Conservation (phyloP, 371 early-diverging fungal genomes). For the Mortierella polycephala region DNA sequence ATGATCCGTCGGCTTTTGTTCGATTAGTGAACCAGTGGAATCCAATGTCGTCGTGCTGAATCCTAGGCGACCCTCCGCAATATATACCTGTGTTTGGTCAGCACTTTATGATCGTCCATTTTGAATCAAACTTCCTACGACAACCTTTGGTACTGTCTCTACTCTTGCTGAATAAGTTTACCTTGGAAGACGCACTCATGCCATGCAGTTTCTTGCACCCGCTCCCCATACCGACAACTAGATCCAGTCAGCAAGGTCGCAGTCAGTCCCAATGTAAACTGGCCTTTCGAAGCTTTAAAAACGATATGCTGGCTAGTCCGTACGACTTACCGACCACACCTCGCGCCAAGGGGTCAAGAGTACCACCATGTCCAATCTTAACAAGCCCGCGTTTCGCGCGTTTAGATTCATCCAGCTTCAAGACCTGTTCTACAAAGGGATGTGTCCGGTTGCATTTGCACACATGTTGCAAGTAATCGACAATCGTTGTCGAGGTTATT, state of each 20-base stretch:
- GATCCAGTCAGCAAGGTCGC: too few species aligned
- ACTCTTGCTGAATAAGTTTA: background rate
- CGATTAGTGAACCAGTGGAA: conserved; percentile 56
- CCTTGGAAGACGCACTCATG: conserved; percentile 56
- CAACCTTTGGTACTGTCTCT: too few species aligned
- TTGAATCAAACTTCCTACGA: too few species aligned
- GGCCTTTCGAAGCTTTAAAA: too few species aligned
- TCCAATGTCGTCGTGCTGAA: conserved; percentile 63
- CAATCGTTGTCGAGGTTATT: conserved; percentile 57
- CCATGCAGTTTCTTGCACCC: conserved; percentile 43
- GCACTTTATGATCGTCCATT: conserved; percentile 6
- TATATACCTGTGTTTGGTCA: conserved; percentile 42
- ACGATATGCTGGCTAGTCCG: background rate
- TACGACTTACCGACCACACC: conserved; percentile 59
- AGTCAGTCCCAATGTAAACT: too few species aligned
- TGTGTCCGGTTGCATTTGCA: conserved; percentile 20
- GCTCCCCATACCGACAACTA: conserved; percentile 46
- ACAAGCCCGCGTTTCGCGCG: conserved; percentile 40
- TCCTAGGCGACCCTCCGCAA: conserved; percentile 61
- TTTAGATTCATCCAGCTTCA: conserved; percentile 45
- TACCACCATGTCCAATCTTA: conserved; percentile 70
- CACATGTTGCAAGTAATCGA: conserved; percentile 59
- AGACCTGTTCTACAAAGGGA: conserved; percentile 35
- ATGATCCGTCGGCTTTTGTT: conserved; percentile 23
- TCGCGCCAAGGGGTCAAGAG: conserved; percentile 69